Evolutionary conservation across 2,329 filamentous ascomycete genomes (phyloP).

Genomic region (Endoconidiophora laricicola): DNA sequence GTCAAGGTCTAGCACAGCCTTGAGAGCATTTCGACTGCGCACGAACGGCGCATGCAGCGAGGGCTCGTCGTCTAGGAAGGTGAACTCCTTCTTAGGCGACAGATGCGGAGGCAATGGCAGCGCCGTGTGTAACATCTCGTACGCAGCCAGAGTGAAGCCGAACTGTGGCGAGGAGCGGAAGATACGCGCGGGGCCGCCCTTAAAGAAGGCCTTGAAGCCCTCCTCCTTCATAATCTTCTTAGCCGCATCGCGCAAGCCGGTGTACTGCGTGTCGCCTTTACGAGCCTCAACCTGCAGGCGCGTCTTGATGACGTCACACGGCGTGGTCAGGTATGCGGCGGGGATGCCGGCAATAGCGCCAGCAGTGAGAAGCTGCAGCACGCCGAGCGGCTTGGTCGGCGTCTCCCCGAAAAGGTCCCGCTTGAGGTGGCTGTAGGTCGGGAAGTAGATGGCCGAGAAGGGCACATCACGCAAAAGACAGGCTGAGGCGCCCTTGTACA

Average conservation of each 20-base stretch:
- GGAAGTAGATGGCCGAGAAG: constrained; percentile 98
- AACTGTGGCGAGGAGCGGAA: constrained; percentile 92
- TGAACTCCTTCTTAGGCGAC: constrained; percentile 32
- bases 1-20: constrained; percentile 88
- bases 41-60: constrained; percentile 39
- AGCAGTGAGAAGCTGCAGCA: constrained; percentile 79
- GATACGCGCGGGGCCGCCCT: constrained; percentile 90
- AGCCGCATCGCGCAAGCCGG: constrained; percentile 70
- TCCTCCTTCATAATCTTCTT: constrained; percentile 74
- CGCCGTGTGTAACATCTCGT: constrained; percentile 78
- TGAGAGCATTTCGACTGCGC: constrained; percentile 73
- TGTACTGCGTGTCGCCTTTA: constrained; percentile 85
- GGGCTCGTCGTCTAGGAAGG: constrained; percentile 39
- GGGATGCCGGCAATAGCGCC: constrained; percentile 91
- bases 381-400: constrained; percentile 68
- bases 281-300: constrained; percentile 92
- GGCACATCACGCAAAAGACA: constrained; percentile 92
- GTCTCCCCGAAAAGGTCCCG: constrained; percentile 85
- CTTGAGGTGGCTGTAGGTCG: constrained; percentile 89
- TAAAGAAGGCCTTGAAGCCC: constrained; percentile 94
- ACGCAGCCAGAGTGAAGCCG: constrained; percentile 89
- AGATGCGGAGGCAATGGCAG: constrained; percentile 35
- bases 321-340: constrained; percentile 85
- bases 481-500: constrained; percentile 93
- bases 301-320: constrained; percentile 98